Conservation (phyloP, 164 flowering plant species). For the Platanus orientalis region DNA sequence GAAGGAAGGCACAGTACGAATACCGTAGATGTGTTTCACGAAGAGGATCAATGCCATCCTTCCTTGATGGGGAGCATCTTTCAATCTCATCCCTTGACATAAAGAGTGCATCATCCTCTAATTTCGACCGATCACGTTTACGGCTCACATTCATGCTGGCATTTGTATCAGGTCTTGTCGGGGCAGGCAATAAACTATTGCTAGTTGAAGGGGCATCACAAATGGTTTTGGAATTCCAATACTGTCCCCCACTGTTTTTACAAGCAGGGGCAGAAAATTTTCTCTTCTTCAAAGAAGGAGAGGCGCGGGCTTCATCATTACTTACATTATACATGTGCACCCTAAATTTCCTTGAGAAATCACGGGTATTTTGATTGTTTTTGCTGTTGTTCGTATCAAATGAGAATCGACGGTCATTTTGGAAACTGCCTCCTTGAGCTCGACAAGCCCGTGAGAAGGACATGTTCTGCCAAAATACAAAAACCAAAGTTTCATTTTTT, state of each 20-base stretch:
- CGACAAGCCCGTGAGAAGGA: conserved; percentile 28
- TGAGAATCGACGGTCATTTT: conserved; percentile 23
- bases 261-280: conserved; percentile 43
- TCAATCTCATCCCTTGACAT: conserved; percentile 90
- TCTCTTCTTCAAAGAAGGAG: conserved; percentile 55
- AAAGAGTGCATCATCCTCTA: conserved; percentile 64
- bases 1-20: conserved; percentile 86
- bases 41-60: conserved; percentile 85
- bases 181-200: conserved; percentile 16
- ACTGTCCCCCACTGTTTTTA: conserved; percentile 35
- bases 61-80: conserved; percentile 83
- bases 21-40: conserved; percentile 83
- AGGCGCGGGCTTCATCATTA: conserved; percentile 18
- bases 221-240: conserved; percentile 22
- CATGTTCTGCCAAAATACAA: conserved; percentile 31
- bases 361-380: conserved; percentile 15
- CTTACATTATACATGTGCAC: conserved; percentile 23
- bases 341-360: conserved; percentile 16
- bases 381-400: conserved; percentile 17
- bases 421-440: conserved; percentile 27
- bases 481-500: not conserved
- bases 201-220: conserved; percentile 29
- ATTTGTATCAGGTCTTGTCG: conserved; percentile 19
- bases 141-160: conserved; percentile 21
- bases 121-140: conserved; percentile 49